Evolutionary conservation across 805 yeast genomes (phyloP), one percentile per base, ranked within the genome.

Genomic region (Lipomyces starkeyi): DNA sequence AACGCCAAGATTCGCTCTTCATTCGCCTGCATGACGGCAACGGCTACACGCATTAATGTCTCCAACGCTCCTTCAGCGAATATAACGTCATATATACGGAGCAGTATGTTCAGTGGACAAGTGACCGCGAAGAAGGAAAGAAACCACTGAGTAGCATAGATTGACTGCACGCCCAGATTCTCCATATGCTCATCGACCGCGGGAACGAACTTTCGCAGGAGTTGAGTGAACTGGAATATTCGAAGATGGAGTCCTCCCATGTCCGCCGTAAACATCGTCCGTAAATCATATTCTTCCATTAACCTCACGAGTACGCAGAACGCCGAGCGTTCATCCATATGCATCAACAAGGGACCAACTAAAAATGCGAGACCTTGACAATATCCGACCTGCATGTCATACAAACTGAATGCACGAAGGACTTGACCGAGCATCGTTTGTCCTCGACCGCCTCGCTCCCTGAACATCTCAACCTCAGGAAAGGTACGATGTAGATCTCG

Each of bases 331-430:
- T 78, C 80, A 57, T 74, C 74, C 76, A 80, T 80, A 65, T 82
- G 83, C 73, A 82, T 82, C 67, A 84, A 80, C 52, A 87, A 78
- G 3, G 87, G 86, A 1, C 89, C 90, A 13, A 87, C 89, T 58
- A 87, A 78, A 73, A 88, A 88, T 32, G 88, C 83, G 22, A 88
- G 78, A 6, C 91, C 91, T 75, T 87, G 91, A 75, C 91, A 87
- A 74, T 87, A 87, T 11, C 91, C 91, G 71, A 87, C 84, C 71
- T 87, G 88, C 62, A 83, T 82, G 76, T 87, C 90, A 74, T 86
- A 87, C 70, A 87, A 85, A 60, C 88, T 86, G 73, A 85, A 87
- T 0, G 89, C 90, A 65, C 87, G 85, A 68, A 87, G 79, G 37
- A 87, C 83, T 34, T 83, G 83, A 52, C 86, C 87, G 65, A 87